Conservation (phyloP, 768 basidiomycete genomes). For the Collybiopsis confluens region DNA sequence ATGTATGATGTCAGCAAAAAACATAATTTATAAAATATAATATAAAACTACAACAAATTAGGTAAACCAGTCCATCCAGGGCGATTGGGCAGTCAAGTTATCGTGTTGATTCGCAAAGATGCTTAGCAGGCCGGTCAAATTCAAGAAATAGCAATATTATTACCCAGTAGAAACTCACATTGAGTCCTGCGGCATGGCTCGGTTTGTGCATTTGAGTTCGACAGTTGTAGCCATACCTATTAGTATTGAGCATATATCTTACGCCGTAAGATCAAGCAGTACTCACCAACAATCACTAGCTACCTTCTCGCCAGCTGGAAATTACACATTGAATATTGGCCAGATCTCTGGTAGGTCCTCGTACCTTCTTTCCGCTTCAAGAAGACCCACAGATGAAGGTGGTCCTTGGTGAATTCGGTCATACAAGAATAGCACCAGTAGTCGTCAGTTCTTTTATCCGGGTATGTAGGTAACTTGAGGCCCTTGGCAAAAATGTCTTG, state of each 20-base stretch:
- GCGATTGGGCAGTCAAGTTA: conserved; percentile 1
- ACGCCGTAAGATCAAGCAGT: background rate
- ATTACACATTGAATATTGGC: background rate
- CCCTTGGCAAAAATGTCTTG: conserved; percentile 5
- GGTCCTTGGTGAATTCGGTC: conserved; percentile 4
- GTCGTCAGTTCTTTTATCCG: conserved; percentile 6
- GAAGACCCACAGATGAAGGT: conserved; percentile 14
- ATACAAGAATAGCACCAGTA: conserved; percentile 12
- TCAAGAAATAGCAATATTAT: no score
- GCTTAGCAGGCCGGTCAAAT: no score
- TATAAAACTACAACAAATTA: no score
- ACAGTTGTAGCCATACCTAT: conserved; percentile 31
- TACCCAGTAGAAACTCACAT: conserved; percentile 20
- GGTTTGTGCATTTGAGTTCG: conserved; percentile 25
- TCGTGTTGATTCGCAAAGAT: conserved; percentile 16
- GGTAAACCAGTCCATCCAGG: no score
- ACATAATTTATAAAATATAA: no score
- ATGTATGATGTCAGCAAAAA: no score
- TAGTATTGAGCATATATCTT: background rate
- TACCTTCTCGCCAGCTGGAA: conserved; percentile 13
- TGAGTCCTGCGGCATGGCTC: conserved; percentile 22
- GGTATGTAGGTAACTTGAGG: conserved; percentile 7
- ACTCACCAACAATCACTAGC: conserved; percentile 29
- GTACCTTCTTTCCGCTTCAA: conserved; percentile 9
- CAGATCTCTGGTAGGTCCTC: background rate